Evolutionary conservation across 1,284 basidiomycete species (phyloP).

Genomic region (Takashimella koratensis): DNA sequence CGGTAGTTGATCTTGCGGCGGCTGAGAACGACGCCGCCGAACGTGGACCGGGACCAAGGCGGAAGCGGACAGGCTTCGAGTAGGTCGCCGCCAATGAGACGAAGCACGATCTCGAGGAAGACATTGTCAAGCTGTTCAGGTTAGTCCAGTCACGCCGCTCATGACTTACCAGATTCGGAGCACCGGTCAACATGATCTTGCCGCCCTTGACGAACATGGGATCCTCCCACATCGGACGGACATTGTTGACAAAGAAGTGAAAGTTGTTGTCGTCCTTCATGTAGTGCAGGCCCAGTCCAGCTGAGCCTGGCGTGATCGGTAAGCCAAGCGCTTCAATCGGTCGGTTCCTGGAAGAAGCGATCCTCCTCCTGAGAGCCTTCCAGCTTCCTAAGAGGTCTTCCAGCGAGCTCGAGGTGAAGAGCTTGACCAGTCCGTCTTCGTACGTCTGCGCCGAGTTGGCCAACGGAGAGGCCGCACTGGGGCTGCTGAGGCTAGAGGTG

Average conservation of each 20-base stretch:
- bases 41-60: not conserved
- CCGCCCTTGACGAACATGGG: constrained; percentile 27
- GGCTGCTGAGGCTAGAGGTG: not conserved
- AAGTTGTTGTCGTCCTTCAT: constrained; percentile 33
- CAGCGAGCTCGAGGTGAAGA: constrained; percentile 24
- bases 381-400: constrained; percentile 30
- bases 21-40: constrained; percentile 32
- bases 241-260: constrained; percentile 32
- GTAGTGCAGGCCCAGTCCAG: constrained; percentile 25
- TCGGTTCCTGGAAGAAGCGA: constrained; percentile 16
- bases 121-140: constrained; percentile 22
- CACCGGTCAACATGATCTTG: constrained; percentile 30
- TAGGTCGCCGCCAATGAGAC: constrained; percentile 22
- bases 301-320: constrained; percentile 7
- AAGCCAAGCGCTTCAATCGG: constrained; percentile 14
- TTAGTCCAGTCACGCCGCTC: not conserved
- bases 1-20: constrained; percentile 21
- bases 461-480: not conserved
- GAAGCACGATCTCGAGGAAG: constrained; percentile 23
- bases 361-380: constrained; percentile 32
- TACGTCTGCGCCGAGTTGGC: constrained; percentile 17
- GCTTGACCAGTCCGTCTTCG: constrained; percentile 22
- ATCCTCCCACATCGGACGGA: constrained; percentile 43
- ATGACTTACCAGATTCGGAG: constrained; percentile 15
- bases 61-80: constrained; percentile 13